These are phyloP conservation scores for Ajuga chamaepitys DNA, from an alignment of 257 asterid genomes.

Conservation along the genomic window DNA sequence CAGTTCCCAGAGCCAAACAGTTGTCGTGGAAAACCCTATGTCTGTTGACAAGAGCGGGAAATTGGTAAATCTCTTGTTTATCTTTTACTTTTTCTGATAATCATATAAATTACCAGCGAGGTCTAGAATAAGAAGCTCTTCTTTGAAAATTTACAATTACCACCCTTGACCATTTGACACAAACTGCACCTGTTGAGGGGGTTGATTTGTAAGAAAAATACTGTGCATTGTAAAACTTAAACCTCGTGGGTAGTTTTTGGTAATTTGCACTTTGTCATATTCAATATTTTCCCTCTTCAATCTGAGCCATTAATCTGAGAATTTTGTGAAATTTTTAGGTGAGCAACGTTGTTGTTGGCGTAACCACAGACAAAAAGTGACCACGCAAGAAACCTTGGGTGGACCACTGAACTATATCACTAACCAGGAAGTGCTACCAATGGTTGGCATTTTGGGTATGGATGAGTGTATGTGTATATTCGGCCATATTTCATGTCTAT, in stretches of 20 bases:
- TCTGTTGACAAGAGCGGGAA: constrained; percentile 58
- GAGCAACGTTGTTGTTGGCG: constrained; percentile 52
- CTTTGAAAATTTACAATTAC: no score
- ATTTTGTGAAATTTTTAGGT: constrained; percentile 27
- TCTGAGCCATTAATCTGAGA: constrained; percentile 2
- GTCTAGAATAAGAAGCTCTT: no score
- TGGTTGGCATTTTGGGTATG: constrained; percentile 17
- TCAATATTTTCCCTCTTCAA: background rate
- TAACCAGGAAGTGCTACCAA: constrained; percentile 14
- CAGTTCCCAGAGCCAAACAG: constrained; percentile 48
- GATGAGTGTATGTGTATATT: constrained; percentile 28
- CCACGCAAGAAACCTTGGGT: background rate
- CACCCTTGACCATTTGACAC: no score
- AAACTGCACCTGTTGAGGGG: no score
- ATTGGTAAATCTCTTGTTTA: constrained; percentile 33
- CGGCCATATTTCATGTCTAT: constrained; percentile 19
- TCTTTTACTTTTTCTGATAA: background rate
- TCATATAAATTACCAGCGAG: no score
- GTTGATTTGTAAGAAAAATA: no score
- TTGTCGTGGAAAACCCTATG: constrained; percentile 55
- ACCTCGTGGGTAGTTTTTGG: no score
- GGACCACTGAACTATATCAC: constrained; percentile 18
- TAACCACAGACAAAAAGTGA: constrained; percentile 48
- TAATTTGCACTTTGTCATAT: background rate
- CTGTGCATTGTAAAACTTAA: no score